These are phyloP conservation scores for Trifolium subterraneum DNA, from an alignment of 306 rosid species.

Conservation along the genomic window DNA sequence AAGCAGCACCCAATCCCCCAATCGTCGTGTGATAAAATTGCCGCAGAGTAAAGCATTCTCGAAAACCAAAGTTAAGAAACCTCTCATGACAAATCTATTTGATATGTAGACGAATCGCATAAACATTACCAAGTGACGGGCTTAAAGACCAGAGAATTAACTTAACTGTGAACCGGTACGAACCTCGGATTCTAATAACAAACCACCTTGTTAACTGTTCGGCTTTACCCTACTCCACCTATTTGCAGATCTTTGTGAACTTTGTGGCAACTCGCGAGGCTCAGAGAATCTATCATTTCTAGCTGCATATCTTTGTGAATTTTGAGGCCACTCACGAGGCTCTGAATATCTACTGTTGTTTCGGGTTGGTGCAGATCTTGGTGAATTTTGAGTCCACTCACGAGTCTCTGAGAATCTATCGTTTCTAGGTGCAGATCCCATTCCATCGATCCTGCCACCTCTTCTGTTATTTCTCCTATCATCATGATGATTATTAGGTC, in stretches of 20 bases:
- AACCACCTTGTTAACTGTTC: conserved; percentile 40
- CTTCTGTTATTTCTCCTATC: conserved; percentile 54
- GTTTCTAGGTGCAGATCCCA: conserved; percentile 53
- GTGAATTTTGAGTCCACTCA: conserved; percentile 49
- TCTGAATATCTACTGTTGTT: conserved; percentile 51
- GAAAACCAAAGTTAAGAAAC: conserved; percentile 31
- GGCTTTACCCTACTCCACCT: conserved; percentile 53
- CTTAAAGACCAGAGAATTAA: conserved; percentile 17
- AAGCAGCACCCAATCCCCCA: conserved; percentile 20
- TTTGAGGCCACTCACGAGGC: conserved; percentile 48
- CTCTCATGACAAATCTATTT: conserved; percentile 37
- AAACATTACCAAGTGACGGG: conserved; percentile 20
- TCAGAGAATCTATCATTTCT: conserved; percentile 52
- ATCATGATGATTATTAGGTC: conserved; percentile 47
- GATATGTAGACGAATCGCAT: not conserved
- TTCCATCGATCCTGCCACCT: conserved; percentile 52
- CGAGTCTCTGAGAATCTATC: conserved; percentile 54
- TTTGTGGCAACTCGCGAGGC: conserved; percentile 48
- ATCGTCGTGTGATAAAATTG: conserved; percentile 18
- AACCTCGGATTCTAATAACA: conserved; percentile 33
- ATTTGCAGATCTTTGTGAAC: conserved; percentile 51
- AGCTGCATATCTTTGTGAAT: conserved; percentile 47
- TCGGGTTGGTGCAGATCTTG: conserved; percentile 46
- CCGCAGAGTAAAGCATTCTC: conserved; percentile 26
- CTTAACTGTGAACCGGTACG: conserved; percentile 31